Evolutionary conservation across 2,329 filamentous ascomycete genomes (phyloP).

Genomic region (Didymella segeticola): DNA sequence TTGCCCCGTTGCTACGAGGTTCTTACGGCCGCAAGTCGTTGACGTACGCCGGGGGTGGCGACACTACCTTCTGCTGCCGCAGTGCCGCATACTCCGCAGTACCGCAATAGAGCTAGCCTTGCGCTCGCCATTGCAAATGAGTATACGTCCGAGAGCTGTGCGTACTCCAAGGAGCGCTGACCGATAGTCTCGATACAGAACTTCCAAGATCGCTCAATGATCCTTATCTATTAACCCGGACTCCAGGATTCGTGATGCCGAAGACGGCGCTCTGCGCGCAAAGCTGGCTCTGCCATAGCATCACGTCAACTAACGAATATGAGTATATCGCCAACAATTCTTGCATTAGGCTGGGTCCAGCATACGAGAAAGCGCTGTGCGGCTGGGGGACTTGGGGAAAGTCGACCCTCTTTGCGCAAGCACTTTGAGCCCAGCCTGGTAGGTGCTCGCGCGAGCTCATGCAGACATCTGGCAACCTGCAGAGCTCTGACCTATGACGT

Average conservation of each 20-base stretch:
- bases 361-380: neutral
- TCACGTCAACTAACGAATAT: neutral
- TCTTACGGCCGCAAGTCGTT: constrained; percentile 16
- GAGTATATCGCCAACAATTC: neutral
- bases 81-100: neutral
- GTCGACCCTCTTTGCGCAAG: constrained; percentile 1
- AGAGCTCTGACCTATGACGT: neutral
- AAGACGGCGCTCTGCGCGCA: neutral
- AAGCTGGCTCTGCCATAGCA: neutral
- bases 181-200: neutral
- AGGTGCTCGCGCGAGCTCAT: constrained; percentile 14
- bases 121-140: neutral
- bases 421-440: too few relatives aligned
- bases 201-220: neutral
- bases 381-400: neutral
- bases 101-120: neutral
- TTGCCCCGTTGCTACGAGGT: constrained; percentile 1
- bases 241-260: neutral
- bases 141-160: neutral
- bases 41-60: constrained; percentile 15
- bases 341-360: neutral
- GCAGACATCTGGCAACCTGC: constrained; percentile 10
- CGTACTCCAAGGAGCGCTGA: neutral
- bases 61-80: too few relatives aligned
- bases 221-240: neutral